Evolutionary conservation across 2,329 filamentous ascomycete genomes (phyloP), one percentile per base, ranked within the genome.

Genomic region (Paraconiothyrium sp.): DNA sequence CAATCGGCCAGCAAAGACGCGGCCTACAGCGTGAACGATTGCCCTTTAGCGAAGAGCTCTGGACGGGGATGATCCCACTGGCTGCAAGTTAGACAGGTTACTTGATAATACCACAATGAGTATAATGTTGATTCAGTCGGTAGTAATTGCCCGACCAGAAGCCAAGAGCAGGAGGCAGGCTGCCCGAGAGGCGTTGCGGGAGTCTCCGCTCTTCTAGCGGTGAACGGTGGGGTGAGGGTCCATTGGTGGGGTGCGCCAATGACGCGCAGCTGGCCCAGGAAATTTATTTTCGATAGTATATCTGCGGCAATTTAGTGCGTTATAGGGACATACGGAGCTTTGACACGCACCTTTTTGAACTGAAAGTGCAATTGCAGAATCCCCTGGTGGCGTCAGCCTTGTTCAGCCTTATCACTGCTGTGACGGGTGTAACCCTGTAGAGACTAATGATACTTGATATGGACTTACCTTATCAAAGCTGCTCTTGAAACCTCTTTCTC

Each of bases 341-440:
- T 27, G 50, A 41, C 32, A 63, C 81, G 71, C 80, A 96, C 93
- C 88, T 97, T 97, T 80, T 98, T 99, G 85, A 98, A 97, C 79
- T 97, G 94, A 78, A 99, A 99, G 78, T 98, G 94, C 61, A 99
- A 86, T 81, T 97, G 94, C 60, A 99, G 83, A 71, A 98, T 97
- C 57, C 94, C 94, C 92, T 96, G 75, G 67, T 60, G 44, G 59
- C 62, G 70, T 81, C 71, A 80, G 74, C 67, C 57, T 63, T 44
- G 49, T 52, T 27, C 51, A 52, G 55, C 37, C 24, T 55, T 49
- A 50, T n/a, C 24, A 32, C 11, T 49, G 37, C 37, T 57, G 24
- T 44, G 20, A 20, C 46, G 27, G 27, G 35, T 49, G 54, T 32
- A 46, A 41, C 35, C 56, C 51, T 50, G 48, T 24, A 54, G 30